A percentile compares a stretch with the other conserved stretches of the same genome.
Evolutionary conservation across 2,329 filamentous ascomycete species (phyloP).

Genomic region (Xylariales sp.): DNA sequence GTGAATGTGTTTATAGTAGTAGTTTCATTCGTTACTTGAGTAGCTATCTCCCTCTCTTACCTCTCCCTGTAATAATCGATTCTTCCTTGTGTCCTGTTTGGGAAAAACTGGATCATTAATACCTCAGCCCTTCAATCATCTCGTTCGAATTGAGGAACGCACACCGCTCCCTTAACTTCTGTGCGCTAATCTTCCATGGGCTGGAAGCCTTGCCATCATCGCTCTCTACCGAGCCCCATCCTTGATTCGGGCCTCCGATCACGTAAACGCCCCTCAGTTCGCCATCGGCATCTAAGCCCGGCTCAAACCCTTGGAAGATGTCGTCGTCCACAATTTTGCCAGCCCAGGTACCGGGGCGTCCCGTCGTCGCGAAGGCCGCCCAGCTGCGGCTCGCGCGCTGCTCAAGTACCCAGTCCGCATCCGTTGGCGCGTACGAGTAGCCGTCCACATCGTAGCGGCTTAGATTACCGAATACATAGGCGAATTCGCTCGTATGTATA

Average conservation of each 20-base stretch:
- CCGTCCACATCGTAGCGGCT: constrained; percentile 35
- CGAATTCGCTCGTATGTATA: constrained; percentile 48
- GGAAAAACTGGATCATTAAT: too few relatives aligned
- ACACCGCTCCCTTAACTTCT: constrained; percentile 43
- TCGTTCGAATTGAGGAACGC: constrained; percentile 39
- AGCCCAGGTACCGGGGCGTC: constrained; percentile 31
- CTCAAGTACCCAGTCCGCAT: constrained; percentile 35
- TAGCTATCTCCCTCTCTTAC: too few relatives aligned
- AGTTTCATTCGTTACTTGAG: too few relatives aligned
- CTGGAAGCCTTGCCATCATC: constrained; percentile 23
- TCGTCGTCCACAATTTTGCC: constrained; percentile 22
- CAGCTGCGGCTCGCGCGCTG: constrained; percentile 38
- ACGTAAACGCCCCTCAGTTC: constrained; percentile 32
- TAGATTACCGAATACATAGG: constrained; percentile 47
- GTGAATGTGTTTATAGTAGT: too few relatives aligned
- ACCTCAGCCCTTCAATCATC: constrained; percentile 37
- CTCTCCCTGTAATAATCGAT: too few relatives aligned
- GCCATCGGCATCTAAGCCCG: constrained; percentile 32
- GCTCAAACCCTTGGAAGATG: constrained; percentile 37
- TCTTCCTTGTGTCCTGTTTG: too few relatives aligned
- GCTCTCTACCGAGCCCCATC: constrained; percentile 36
- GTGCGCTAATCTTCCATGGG: constrained; percentile 31
- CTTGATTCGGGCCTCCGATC: constrained; percentile 39
- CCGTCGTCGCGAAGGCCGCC: constrained; percentile 39
- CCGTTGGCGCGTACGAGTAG: constrained; percentile 30